Evolutionary conservation across 2,329 filamentous ascomycete species (phyloP), one percentile per base, ranked within the genome.

Genomic region (Phaeosphaeriaceae sp.): DNA sequence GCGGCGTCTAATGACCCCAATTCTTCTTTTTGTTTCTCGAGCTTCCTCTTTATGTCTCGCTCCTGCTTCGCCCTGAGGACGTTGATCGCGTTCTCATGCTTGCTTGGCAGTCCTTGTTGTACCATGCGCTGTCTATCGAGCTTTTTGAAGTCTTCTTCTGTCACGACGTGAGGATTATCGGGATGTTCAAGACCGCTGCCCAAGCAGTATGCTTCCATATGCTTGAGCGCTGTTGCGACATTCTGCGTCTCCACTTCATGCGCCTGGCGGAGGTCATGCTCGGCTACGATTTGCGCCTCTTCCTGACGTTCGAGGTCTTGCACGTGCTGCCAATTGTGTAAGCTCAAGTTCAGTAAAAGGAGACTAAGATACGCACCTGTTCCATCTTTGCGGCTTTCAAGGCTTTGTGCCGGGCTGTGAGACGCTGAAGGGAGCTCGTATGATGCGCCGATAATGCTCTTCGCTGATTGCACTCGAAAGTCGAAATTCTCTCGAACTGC

Each of bases 201-300:
- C 5, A 75, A 73, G 56, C 81, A 83, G 59, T 82, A 83, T 3
- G 80, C 80, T 56, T 81, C 79, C 75, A 83, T 82, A 58, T 83
- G 78, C 58, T 79, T 80, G 2, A 83, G 65, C 0, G 80, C 81
- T 1, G 79, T 82, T 0, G 76, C 78, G 11, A 76, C 76, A 62
- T 82, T 81, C 40, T 78, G 74, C 13, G 69, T 67, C 58, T 82
- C 81, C 24, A 77, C 69, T 1, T 69, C 72, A 21, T 83, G 81
- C 2, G 69, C 55, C 51, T 75, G 70, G 36, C 78, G 76, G 22
- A 83, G 66, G 46, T 79, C 77, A 40, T 79, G 75, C 62, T 82
- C 80, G 20, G 76, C 77, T 15, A 71, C 66, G 17, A 82, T 73
- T 60, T 82, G 80, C 54, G 73, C 75, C 60, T 82, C 80, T 61